These are phyloP conservation scores for Termitomyces sp. DNA, from an alignment of 768 basidiomycete genomes.

Conservation along the genomic window DNA sequence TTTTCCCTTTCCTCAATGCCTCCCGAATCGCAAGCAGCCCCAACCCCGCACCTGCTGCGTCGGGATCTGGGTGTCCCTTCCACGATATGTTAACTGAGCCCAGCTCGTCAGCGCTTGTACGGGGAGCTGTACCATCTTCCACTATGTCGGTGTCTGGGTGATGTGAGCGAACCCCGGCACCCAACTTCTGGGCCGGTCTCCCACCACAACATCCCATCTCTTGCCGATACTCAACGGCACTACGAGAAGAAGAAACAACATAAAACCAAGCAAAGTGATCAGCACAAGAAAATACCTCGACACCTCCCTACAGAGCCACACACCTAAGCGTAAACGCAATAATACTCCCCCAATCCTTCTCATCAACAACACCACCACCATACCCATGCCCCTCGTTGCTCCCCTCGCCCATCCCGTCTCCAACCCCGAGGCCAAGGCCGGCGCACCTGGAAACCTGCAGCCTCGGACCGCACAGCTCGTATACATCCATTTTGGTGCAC, in stretches of 20 bases:
- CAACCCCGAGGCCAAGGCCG: no score
- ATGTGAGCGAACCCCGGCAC: no score
- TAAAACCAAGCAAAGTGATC: constrained; percentile 15
- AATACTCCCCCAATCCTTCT: constrained; percentile 74
- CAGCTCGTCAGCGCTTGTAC: constrained; percentile 32
- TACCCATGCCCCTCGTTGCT: constrained; percentile 48
- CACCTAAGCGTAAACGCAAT: constrained; percentile 71
- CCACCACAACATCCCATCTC: constrained; percentile 18
- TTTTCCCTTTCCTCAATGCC: constrained; percentile 41
- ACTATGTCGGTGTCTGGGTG: constrained; percentile 52
- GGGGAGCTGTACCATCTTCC: constrained; percentile 50
- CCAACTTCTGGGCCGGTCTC: no score
- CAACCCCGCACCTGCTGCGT: constrained; percentile 34
- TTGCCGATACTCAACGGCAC: constrained; percentile 54
- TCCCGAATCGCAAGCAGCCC: constrained; percentile 51
- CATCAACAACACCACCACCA: constrained; percentile 59
- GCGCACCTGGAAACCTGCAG: background rate
- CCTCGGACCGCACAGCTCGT: constrained; percentile 55
- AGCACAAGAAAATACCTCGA: no score
- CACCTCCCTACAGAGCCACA: no score
- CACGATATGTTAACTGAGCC: constrained; percentile 57
- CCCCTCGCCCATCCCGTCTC: constrained; percentile 62
- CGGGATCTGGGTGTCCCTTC: constrained; percentile 47
- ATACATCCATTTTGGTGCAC: constrained; percentile 16
- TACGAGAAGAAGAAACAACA: constrained; percentile 16